A percentile compares a stretch with the other conserved stretches of the same genome.
Conservation (phyloP, 2,329 filamentous ascomycete species). For the Diaporthe vexans region DNA sequence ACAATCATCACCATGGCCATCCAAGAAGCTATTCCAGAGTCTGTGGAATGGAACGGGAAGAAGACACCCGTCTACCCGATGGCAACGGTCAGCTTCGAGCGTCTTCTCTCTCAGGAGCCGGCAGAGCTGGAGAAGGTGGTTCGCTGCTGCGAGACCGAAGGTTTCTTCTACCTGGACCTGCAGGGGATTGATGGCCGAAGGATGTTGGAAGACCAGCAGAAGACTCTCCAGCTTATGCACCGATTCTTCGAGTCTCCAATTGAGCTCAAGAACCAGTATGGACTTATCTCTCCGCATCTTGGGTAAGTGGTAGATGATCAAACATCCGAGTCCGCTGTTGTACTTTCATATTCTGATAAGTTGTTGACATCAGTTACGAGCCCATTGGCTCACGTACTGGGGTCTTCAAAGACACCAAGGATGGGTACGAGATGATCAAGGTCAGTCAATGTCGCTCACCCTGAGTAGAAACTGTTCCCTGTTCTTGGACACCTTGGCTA, state of each 20-base stretch:
- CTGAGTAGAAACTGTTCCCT: not conserved
- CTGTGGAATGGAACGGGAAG: conserved; percentile 64
- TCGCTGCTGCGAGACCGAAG: conserved; percentile 62
- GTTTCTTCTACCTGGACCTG: conserved; percentile 70
- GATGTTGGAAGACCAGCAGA: conserved; percentile 65
- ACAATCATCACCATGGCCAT: conserved; percentile 52
- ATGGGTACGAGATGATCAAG: conserved; percentile 69
- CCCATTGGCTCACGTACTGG: conserved; percentile 64
- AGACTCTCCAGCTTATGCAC: conserved; percentile 67
- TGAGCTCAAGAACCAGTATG: conserved; percentile 70
- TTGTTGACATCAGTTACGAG: conserved; percentile 56
- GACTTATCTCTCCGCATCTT: conserved; percentile 66
- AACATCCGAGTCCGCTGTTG: conserved; percentile 8
- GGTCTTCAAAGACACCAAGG: conserved; percentile 61
- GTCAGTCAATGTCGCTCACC: conserved; percentile 41
- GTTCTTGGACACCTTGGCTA: not conserved
- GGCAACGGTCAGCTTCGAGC: conserved; percentile 65
- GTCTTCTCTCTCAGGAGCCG: conserved; percentile 67
- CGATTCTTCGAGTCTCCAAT: conserved; percentile 67
- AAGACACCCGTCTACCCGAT: conserved; percentile 56
- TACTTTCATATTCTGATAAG: not conserved
- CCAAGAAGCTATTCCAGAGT: conserved; percentile 56
- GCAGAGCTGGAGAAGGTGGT: conserved; percentile 66
- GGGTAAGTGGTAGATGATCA: conserved; percentile 52
- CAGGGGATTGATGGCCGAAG: conserved; percentile 66